These are phyloP conservation scores for Irpex sp. DNA, from an alignment of 1,284 basidiomycete genomes.

Conservation along the genomic window DNA sequence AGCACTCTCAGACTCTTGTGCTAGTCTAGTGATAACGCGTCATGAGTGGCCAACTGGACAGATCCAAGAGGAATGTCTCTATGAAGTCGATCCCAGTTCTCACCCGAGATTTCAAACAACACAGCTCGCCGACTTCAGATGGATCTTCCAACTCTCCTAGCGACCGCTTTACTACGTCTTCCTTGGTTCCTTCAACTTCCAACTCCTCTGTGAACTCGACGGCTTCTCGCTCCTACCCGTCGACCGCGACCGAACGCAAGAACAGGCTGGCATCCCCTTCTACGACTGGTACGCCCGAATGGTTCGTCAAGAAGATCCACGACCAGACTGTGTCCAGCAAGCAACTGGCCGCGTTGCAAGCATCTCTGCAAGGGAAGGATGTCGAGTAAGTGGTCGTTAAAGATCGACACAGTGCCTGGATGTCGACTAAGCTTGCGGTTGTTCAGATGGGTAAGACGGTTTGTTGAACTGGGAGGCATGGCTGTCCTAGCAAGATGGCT, in stretches of 20 bases:
- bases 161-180: neutral
- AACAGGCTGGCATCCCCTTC: slow-evolving; percentile 2
- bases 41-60: neutral
- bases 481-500: slow-evolving; percentile 84
- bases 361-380: slow-evolving; percentile 81
- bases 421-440: neutral
- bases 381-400: slow-evolving; percentile 50
- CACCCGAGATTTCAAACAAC: neutral
- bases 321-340: slow-evolving; percentile 82
- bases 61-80: neutral
- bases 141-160: neutral
- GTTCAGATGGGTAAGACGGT: slow-evolving; percentile 80
- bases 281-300: slow-evolving; percentile 64
- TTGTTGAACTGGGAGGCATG: slow-evolving; percentile 77
- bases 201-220: neutral
- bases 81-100: neutral
- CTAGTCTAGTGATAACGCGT: neutral
- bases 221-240: neutral
- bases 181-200: neutral
- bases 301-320: slow-evolving; percentile 89
- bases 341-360: slow-evolving; percentile 74
- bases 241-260: slow-evolving; percentile 1
- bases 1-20: neutral
- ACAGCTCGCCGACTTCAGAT: neutral
- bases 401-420: slow-evolving; percentile 1